phyloP scores from a whole-genome alignment of 345 rosid species.

The Euphorbia tirucalli region DNA sequence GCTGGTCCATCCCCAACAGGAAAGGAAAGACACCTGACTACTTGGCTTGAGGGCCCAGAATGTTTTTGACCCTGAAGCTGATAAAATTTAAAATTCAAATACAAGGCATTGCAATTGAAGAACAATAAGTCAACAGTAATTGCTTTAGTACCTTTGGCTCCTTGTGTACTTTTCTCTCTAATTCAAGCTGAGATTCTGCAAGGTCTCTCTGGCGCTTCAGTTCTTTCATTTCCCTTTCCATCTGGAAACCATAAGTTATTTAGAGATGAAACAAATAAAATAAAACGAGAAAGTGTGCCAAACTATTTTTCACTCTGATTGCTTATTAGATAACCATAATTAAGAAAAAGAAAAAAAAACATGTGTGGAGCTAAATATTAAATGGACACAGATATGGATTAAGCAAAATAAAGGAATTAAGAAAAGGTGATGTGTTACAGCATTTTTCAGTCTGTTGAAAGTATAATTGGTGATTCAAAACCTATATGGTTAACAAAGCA shows the following conservation, averaged over 20 bases:
- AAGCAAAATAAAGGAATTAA: background rate
- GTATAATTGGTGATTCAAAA: background rate
- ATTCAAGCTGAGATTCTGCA: conserved; percentile 74
- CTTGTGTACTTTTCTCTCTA: conserved; percentile 63
- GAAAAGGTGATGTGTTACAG: background rate
- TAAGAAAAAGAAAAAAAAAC: conserved; percentile 2
- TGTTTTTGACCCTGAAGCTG: conserved; percentile 47
- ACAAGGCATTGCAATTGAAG: conserved; percentile 3
- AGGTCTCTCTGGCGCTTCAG: conserved; percentile 92
- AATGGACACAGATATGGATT: background rate
- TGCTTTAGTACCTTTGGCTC: conserved; percentile 60
- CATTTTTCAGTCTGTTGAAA: background rate
- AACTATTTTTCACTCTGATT: background rate
- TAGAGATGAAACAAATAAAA: no score
- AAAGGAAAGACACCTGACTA: conserved; percentile 75
- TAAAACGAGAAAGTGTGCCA: no score
- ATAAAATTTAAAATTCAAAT: conserved; percentile 13
- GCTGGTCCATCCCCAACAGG: conserved; percentile 39
- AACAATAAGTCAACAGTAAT: conserved; percentile 3
- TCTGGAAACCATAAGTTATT: conserved; percentile 40
- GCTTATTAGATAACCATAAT: background rate
- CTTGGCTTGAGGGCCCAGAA: conserved; percentile 59
- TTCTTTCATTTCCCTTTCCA: conserved; percentile 86
- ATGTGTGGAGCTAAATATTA: background rate
- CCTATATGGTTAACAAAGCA: no score